phyloP scores from a whole-genome alignment of 352 stramenopile species.

The Phytophthora niederhauseri region DNA sequence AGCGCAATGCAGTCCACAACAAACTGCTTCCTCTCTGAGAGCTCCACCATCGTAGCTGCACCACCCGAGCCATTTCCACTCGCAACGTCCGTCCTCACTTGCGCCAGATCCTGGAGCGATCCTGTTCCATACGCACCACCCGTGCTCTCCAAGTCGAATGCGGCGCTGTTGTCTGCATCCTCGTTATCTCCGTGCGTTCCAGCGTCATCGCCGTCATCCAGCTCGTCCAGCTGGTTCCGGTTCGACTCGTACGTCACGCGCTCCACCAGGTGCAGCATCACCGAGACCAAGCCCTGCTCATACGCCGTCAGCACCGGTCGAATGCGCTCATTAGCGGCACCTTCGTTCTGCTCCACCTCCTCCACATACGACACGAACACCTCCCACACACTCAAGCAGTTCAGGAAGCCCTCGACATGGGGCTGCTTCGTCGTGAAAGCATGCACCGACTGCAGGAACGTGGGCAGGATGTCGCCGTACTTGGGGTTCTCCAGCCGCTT shows the following conservation, averaged over 20 bases:
- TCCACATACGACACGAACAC: conserved; percentile 87
- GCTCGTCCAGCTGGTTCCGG: conserved; percentile 61
- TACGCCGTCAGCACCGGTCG: conserved; percentile 63
- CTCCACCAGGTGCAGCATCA: conserved; percentile 84
- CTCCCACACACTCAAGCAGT: conserved; percentile 84
- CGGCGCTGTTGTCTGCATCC: conserved; percentile 39
- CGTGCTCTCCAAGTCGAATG: conserved; percentile 46
- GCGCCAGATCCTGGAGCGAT: conserved; percentile 74
- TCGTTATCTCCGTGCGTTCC: conserved; percentile 40
- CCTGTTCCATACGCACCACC: conserved; percentile 49
- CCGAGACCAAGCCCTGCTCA: conserved; percentile 67
- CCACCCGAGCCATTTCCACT: conserved; percentile 39
- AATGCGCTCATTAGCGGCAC: conserved; percentile 54
- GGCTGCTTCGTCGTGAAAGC: conserved; percentile 72
- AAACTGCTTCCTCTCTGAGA: conserved; percentile 77
- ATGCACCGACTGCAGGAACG: conserved; percentile 66
- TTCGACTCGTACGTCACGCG: conserved; percentile 74
- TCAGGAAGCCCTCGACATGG: conserved; percentile 74
- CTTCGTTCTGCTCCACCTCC: conserved; percentile 75
- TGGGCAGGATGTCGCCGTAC: conserved; percentile 51
- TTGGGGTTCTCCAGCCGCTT: conserved; percentile 68
- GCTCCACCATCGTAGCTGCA: conserved; percentile 43
- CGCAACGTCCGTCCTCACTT: conserved; percentile 54
- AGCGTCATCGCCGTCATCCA: conserved; percentile 55
- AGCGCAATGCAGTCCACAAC: conserved; percentile 76